Percentiles rank a stretch among this genome's conserved stretches.
phyloP scores from a whole-genome alignment of 1,284 basidiomycete species.

The Porogramme epimiltina region DNA sequence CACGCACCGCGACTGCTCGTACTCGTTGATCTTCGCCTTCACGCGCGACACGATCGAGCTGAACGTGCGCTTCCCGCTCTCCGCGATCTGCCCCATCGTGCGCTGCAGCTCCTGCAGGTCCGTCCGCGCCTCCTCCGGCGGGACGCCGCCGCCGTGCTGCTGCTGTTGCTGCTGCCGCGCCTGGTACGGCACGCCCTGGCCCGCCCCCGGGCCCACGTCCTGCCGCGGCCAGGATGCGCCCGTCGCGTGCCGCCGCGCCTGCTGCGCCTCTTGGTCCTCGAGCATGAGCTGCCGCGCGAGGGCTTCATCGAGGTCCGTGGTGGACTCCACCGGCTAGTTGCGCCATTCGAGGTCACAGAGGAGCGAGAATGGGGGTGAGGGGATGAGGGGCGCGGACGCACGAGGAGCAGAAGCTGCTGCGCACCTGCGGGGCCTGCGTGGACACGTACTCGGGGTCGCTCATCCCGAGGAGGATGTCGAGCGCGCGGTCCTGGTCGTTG shows the following conservation, averaged over 20 bases:
- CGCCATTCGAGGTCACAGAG: neutral
- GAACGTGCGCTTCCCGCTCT: constrained; percentile 80
- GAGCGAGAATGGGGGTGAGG: neutral
- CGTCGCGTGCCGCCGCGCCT: constrained; percentile 27
- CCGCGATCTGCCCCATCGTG: constrained; percentile 72
- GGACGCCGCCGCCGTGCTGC: neutral
- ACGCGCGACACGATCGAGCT: constrained; percentile 70
- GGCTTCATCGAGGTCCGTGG: constrained; percentile 67
- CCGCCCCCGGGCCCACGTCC: constrained; percentile 19
- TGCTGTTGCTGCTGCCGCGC: constrained; percentile 16
- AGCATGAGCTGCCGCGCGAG: constrained; percentile 69
- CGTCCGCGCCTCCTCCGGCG: constrained; percentile 31
- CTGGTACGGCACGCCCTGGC: constrained; percentile 26
- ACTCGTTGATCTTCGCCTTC: constrained; percentile 79
- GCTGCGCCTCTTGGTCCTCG: constrained; percentile 57
- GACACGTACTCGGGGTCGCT: constrained; percentile 73
- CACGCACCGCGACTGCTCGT: constrained; percentile 49
- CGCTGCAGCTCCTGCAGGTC: constrained; percentile 71
- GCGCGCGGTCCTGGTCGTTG: constrained; percentile 67
- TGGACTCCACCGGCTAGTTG: constrained; percentile 7
- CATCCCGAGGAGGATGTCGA: constrained; percentile 77
- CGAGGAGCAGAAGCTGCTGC: constrained; percentile 6
- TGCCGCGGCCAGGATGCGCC: constrained; percentile 28
- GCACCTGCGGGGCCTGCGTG: constrained; percentile 24
- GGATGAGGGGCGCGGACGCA: neutral